Evolutionary conservation across 495 filamentous ascomycete genomes (phyloP).

Genomic region (Penicillium simplicissimum): DNA sequence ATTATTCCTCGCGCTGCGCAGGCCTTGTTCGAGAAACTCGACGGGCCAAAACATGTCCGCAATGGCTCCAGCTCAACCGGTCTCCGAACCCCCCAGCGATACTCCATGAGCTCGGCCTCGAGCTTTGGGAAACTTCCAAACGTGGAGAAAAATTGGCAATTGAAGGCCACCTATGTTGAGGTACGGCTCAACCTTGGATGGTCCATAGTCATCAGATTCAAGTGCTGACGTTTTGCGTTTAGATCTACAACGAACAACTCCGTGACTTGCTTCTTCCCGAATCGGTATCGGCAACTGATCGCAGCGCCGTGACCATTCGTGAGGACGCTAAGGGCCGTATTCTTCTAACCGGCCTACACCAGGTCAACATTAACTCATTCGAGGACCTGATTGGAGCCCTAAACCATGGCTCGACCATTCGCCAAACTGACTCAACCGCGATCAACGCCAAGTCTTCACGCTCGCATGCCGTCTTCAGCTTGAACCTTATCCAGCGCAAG

Average conservation of each 20-base stretch:
- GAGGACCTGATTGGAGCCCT: slow-evolving; percentile 88
- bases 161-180: slow-evolving; percentile 97
- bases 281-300: slow-evolving; percentile 63
- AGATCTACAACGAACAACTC: slow-evolving; percentile 97
- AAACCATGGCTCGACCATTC: slow-evolving; percentile 89
- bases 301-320: slow-evolving; percentile 76
- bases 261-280: slow-evolving; percentile 89
- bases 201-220: neutral
- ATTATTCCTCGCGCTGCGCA: slow-evolving; percentile 90
- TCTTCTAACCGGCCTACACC: slow-evolving; percentile 81
- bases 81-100: slow-evolving; percentile 76
- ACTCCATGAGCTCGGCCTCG: slow-evolving; percentile 64
- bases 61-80: slow-evolving; percentile 65
- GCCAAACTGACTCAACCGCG: slow-evolving; percentile 97
- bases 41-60: slow-evolving; percentile 54
- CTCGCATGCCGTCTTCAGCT: slow-evolving; percentile 95
- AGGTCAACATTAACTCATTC: slow-evolving; percentile 87
- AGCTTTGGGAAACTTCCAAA: slow-evolving; percentile 47
- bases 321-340: slow-evolving; percentile 97
- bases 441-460: slow-evolving; percentile 99
- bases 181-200: slow-evolving; percentile 36
- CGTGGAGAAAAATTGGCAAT: slow-evolving; percentile 81
- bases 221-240: slow-evolving; percentile 16
- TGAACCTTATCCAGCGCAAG: slow-evolving; percentile 90
- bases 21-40: slow-evolving; percentile 85